Base-by-base conservation (phyloP, 2,329 filamentous ascomycete genomes). In the Diaporthe sp. region DNA sequence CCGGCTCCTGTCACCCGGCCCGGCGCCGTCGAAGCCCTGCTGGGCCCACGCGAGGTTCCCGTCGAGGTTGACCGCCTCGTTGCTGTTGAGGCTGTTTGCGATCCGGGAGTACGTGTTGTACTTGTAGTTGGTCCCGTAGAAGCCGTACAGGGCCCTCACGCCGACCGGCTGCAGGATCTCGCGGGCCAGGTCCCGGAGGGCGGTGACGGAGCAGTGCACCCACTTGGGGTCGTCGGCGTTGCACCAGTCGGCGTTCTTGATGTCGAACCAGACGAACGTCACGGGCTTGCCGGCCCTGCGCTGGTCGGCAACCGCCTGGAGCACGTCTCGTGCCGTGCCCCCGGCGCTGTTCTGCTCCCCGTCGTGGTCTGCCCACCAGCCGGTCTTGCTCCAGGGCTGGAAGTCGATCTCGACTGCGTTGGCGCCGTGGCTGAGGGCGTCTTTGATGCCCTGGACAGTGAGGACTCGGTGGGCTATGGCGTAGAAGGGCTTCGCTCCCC, bases 291-390 rank as follows among this genome's bases (percentile, higher is more conserved):
- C 57, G 57, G 34, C 57, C 34, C 57, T 61, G 34, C 57, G 57
- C 34, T 61, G 57, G 57, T 61, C 34, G 57, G 57, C 57, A 3
- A 61, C 57, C 34, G 57, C 57, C 34, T 61, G 57, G 10, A 61
- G 57, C 22, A 61, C 57, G 5, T 61, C 57, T n/a, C 57, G 34
- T 42, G 57, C 57, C 5, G 57, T 61, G 10, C 57, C 57, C 12
- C 57, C 57, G 3, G 57, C 57, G 34, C 57, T 61, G 57, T n/a
- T 25, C 5, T 39, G 22, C 37, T 37, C 37, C 31, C 57, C 57
- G 57, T 61, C 57, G 34, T 61, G 57, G 57, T 39, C 57, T 15
- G 57, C 57, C 34, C 57, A 61, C 57, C 57, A 61, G 8, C 57
- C 57, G 10, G 34, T 37, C 10, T 61, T 42, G 22, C 20, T 61